Evolutionary conservation across 2,329 filamentous ascomycete genomes (phyloP).

Genomic region (Hansfordia pulvinata): DNA sequence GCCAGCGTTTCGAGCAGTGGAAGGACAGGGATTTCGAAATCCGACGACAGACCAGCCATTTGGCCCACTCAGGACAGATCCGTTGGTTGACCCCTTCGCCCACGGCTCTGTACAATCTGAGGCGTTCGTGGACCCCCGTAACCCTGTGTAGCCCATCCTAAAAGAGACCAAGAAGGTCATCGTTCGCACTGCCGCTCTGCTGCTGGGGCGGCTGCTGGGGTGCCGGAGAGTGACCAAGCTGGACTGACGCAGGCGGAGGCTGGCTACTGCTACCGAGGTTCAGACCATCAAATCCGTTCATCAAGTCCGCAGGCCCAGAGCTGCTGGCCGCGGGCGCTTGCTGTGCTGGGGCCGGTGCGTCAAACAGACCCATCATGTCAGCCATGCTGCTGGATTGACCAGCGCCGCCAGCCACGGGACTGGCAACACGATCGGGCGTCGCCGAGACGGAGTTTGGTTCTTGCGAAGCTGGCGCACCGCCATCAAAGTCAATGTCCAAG

Average conservation of each 20-base stretch:
- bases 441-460: constrained; percentile 40
- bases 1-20: background rate
- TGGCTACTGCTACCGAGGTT: constrained; percentile 55
- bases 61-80: too few relatives aligned
- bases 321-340: constrained; percentile 24
- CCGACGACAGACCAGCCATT: too few relatives aligned
- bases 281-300: constrained; percentile 78
- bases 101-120: background rate
- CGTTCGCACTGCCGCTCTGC: constrained; percentile 36
- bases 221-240: constrained; percentile 28
- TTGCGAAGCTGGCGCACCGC: constrained; percentile 77
- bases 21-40: constrained; percentile 2
- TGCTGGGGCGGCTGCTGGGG: constrained; percentile 27
- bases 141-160: constrained; percentile 16
- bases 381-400: constrained; percentile 34
- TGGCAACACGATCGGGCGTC: constrained; percentile 56
- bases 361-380: constrained; percentile 58
- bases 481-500: constrained; percentile 92
- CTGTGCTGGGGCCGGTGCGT: constrained; percentile 44
- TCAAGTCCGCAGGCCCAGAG: constrained; percentile 70
- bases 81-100: too few relatives aligned
- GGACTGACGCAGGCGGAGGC: constrained; percentile 50
- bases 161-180: constrained; percentile 48
- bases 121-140: background rate
- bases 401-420: constrained; percentile 33